These are phyloP conservation scores for Diaporthe sp. DNA, from an alignment of 2,329 filamentous ascomycete species.

Conservation along the genomic window DNA sequence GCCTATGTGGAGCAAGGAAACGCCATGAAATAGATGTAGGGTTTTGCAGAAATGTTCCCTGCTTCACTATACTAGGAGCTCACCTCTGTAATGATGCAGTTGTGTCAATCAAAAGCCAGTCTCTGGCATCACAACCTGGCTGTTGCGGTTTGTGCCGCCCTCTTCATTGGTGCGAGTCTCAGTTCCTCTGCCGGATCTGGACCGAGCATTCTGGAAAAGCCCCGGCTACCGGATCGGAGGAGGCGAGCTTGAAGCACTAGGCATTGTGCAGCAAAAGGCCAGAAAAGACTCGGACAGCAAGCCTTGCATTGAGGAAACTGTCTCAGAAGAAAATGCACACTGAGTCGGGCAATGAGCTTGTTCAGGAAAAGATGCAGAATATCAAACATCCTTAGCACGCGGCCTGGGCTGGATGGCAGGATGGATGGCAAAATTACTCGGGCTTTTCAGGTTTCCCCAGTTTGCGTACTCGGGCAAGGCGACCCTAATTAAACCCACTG, in stretches of 20 bases:
- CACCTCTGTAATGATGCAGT: neutral
- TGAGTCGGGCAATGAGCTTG: conserved; percentile 4
- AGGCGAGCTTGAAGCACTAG: too few relatives aligned
- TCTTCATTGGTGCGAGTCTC: neutral
- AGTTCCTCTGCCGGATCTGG: neutral
- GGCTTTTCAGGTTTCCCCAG: conserved; percentile 24
- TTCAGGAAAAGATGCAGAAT: conserved; percentile 27
- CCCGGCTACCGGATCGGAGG: neutral
- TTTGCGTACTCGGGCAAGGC: conserved; percentile 23
- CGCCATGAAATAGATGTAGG: neutral
- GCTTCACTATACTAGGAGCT: neutral
- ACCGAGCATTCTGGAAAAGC: conserved; percentile 5
- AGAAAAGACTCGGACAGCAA: neutral
- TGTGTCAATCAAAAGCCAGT: neutral
- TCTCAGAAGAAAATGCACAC: neutral
- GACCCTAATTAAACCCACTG: conserved; percentile 17
- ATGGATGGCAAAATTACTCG: conserved; percentile 9
- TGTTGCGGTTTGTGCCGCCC: neutral
- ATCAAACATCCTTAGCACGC: conserved; percentile 10
- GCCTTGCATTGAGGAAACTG: neutral
- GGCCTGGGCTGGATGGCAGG: neutral
- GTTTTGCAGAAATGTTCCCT: neutral
- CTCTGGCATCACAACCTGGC: neutral
- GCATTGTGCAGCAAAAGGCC: neutral
- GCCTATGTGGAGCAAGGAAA: neutral